Evolutionary conservation across 805 yeast genomes (phyloP), one percentile per base, ranked within the genome.

Genomic region (Monosporozyma siamensis): DNA sequence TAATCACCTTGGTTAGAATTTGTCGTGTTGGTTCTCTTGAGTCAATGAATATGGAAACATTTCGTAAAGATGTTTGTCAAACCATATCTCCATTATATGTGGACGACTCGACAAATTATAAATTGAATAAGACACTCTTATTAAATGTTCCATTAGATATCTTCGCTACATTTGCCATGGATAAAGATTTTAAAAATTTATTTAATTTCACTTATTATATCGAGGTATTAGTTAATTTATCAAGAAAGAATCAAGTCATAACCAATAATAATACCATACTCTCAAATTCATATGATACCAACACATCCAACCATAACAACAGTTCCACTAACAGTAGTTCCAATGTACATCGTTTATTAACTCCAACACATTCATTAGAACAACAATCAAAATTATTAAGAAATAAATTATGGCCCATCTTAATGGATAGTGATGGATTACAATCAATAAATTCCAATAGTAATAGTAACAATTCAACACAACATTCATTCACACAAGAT

Each of bases 151-250:
- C 97, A 0, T 75, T 82, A 0, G 95, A 88, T 52, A 79, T 84
- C 0, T 86, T 88, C 56, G 94, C 95, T 1, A 84, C 95, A 0
- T 83, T 86, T 11, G 70, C 75, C 14, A 82, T 83, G 1, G 75
- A 84, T 40, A 50, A 50, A 37, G 51, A 49, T 17, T n/a, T n/a
- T n/a, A n/a, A n/a, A n/a, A 64, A 30, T n/a, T 18, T 80, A 38
- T 86, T 87, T 7, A 72, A 87, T 3, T 88, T 88, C 60, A 90
- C 84, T 55, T 88, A 89, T 58, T 84, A 82, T 55, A 66, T 88
- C 12, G 97, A 88, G 58, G 88, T 83, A 3, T 70, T 86, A 44
- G 77, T 84, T n/a, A 88, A 88, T 54, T 63, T 89, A 34, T 78
- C 89, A 2, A 85, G 82, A 18, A 78, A 74, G 46, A 70, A 67